Base-by-base conservation (phyloP, 768 basidiomycete genomes). In the Pilatotrama ljubarskyi region DNA sequence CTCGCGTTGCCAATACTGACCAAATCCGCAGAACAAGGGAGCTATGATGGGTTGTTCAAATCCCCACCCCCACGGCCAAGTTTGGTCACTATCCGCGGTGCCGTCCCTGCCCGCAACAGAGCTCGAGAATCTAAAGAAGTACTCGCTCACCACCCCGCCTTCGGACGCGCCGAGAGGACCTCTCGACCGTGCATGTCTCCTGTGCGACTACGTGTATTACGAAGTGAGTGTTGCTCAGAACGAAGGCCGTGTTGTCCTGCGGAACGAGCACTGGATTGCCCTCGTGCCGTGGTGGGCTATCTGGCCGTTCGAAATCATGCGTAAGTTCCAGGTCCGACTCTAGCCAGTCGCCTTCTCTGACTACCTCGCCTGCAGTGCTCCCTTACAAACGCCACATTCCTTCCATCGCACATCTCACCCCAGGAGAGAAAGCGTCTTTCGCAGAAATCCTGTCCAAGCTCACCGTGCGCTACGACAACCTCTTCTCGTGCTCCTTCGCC, bases 1-100 rank as follows among this genome's bases (percentile, higher is more conserved):
- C n/a, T 9, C 3, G 29, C 26, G 17, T 3, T 17, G 20, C n/a
- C n/a, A n/a, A n/a, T 18, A 13, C 51, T 24, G 29, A 58, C 47
- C 22, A 14, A 41, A 29, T 32, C 7, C 18, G 48, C 46, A 70
- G 69, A 69, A 69, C 55, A 95, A 95, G 75, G 95, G 95, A 2
- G 75, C 87, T 2, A 94, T 93, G 79, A 95, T 95, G 95, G 95
- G 95, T 11, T 95, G 93, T 69, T 93, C 90, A 7, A 96, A 95
- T 69, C 92, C 93, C 24, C 95, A 96, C 71, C 93, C 95, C 0
- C 95, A 96, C 71, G 92, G 93, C 20, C 95, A 97, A 73, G 84
- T 87, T 15, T 93, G 93, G 91, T 89, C 91, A 3, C 73, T 88
- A 4, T 90, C 88, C 3, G 78, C 78, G 15, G 75, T 94, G 7